These are phyloP conservation scores for Podospora pseudopauciseta DNA, from an alignment of 495 filamentous ascomycete genomes.

Conservation along the genomic window DNA sequence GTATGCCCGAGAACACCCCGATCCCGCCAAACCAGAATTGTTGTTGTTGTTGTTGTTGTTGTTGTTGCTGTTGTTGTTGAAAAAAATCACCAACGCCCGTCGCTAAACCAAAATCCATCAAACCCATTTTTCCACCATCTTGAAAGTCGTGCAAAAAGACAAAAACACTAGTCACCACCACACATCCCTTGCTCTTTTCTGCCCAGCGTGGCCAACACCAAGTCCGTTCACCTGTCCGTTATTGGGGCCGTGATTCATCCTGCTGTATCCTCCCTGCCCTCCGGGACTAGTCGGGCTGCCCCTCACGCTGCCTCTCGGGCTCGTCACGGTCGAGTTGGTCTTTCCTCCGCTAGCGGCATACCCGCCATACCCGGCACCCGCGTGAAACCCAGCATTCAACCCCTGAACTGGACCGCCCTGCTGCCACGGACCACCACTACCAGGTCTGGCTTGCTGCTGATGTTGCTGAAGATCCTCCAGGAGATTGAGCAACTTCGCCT, in stretches of 20 bases:
- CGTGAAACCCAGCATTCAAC: not conserved
- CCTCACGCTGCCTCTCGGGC: not conserved
- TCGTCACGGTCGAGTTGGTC: not conserved
- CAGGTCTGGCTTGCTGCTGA: not conserved
- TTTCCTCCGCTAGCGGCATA: not conserved
- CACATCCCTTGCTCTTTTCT: not conserved
- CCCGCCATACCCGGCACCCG: not conserved
- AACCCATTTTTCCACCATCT: not conserved
- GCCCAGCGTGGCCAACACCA: not conserved
- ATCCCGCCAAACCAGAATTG: not conserved
- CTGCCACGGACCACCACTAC: conserved; percentile 9
- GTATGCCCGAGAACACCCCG: not conserved
- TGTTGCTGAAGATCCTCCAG: conserved; percentile 23
- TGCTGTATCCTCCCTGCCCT: not conserved
- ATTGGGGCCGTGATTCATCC: not conserved
- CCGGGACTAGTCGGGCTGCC: not conserved
- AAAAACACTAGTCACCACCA: not conserved
- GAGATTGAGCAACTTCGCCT: conserved; percentile 18
- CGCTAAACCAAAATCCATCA: not conserved
- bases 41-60: not conserved
- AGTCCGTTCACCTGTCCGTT: not conserved
- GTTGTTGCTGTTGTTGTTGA: not conserved
- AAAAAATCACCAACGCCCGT: not conserved
- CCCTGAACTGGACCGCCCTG: conserved; percentile 1
- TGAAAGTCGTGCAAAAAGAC: not conserved